These are phyloP conservation scores for Elsinoe fawcettii DNA, from an alignment of 2,329 filamentous ascomycete species.

Conservation along the genomic window DNA sequence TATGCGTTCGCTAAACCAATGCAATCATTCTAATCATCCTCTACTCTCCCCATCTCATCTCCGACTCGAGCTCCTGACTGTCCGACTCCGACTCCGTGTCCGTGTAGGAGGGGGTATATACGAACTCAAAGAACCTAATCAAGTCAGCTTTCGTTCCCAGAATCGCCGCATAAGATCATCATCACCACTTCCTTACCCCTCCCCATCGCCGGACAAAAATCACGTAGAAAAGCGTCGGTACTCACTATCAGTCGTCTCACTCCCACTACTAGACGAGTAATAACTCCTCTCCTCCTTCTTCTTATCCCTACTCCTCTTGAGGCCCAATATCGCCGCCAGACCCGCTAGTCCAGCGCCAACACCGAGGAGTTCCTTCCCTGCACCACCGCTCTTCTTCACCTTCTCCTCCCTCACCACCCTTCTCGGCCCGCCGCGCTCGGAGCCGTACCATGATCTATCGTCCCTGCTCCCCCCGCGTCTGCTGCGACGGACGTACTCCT, in stretches of 20 bases:
- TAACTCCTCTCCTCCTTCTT: slow-evolving; percentile 34
- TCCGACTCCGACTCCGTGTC: slow-evolving; percentile 12
- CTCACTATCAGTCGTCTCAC: slow-evolving; percentile 40
- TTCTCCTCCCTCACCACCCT: slow-evolving; percentile 31
- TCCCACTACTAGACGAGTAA: slow-evolving; percentile 28
- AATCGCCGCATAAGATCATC: background rate
- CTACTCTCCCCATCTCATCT: background rate
- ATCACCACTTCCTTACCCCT: background rate
- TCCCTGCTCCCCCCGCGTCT: slow-evolving; percentile 49
- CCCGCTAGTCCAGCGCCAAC: slow-evolving; percentile 38
- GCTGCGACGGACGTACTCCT: slow-evolving; percentile 50
- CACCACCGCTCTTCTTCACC: slow-evolving; percentile 26
- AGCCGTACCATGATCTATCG: slow-evolving; percentile 43
- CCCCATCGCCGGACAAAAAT: background rate
- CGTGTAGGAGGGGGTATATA: slow-evolving; percentile 12
- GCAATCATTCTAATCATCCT: background rate
- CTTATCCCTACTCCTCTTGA: slow-evolving; percentile 36
- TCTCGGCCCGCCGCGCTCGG: slow-evolving; percentile 28
- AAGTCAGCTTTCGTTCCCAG: background rate
- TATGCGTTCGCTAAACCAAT: too few relatives aligned
- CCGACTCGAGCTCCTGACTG: slow-evolving; percentile 9
- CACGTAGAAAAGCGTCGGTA: slow-evolving; percentile 19
- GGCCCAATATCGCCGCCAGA: slow-evolving; percentile 37
- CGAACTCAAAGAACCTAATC: slow-evolving; percentile 7
- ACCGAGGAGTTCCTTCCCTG: slow-evolving; percentile 28